A percentile compares a stretch with the other conserved stretches of the same genome.
Conservation (phyloP, 2,329 filamentous ascomycete species). For the Fusarium proliferatum region DNA sequence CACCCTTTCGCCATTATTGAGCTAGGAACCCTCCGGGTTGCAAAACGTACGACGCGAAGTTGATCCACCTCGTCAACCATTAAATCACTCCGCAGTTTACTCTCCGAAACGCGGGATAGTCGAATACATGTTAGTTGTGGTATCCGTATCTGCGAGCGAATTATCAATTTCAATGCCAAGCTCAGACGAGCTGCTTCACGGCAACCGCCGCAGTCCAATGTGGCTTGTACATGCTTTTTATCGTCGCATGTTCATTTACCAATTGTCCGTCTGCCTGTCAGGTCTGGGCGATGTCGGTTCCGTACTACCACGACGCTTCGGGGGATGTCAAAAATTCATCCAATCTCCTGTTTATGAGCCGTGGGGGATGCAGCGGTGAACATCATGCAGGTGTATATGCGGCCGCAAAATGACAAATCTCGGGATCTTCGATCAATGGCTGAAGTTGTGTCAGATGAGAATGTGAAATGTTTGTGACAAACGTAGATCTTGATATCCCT, state of each 20-base stretch:
- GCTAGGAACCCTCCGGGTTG: background rate
- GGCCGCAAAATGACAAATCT: background rate
- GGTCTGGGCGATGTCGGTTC: background rate
- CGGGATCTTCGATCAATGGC: background rate
- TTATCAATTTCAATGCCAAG: background rate
- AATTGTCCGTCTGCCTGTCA: background rate
- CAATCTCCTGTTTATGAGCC: background rate
- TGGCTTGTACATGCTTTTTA: background rate
- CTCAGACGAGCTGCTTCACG: conserved; percentile 1
- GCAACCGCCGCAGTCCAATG: background rate
- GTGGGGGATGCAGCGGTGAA: background rate
- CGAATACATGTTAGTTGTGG: background rate
- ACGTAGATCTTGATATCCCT: conserved; percentile 24
- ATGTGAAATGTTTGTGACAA: conserved; percentile 30
- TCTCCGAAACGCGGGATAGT: background rate
- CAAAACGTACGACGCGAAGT: background rate
- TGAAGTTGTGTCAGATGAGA: conserved; percentile 10
- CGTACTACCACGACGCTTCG: background rate
- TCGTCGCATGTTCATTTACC: conserved; percentile 6
- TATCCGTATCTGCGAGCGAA: background rate
- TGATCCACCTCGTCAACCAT: background rate
- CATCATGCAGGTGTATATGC: background rate
- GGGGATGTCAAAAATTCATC: background rate
- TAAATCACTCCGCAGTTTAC: background rate
- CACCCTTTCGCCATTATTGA: background rate